Evolutionary conservation across 495 filamentous ascomycete genomes (phyloP).

Genomic region (Neurospora sp.): DNA sequence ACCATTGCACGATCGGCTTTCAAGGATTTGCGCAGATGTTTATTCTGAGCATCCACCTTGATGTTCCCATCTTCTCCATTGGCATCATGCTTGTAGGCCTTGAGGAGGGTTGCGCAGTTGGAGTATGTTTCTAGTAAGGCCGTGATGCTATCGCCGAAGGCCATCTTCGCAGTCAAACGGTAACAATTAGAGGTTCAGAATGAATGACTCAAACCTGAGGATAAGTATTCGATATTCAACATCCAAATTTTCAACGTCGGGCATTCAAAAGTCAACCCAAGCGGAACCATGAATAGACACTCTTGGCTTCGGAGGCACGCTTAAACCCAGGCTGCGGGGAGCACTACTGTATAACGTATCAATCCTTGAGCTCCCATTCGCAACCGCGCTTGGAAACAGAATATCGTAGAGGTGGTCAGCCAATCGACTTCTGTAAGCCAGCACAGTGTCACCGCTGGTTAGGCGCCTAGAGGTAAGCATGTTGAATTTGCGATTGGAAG

Average conservation of each 20-base stretch:
- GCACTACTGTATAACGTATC: not conserved
- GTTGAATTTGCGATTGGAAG: not conserved
- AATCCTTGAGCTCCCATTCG: not conserved
- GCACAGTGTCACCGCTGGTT: not conserved
- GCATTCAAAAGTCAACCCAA: not conserved
- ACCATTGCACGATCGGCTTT: conserved; percentile 21
- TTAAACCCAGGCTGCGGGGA: not conserved
- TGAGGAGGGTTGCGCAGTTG: conserved; percentile 25
- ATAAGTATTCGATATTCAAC: not conserved
- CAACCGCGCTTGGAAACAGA: not conserved
- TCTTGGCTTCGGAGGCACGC: not conserved
- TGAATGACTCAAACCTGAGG: not conserved
- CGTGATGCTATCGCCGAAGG: conserved; percentile 19
- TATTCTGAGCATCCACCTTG: conserved; percentile 26
- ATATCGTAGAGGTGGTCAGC: not conserved
- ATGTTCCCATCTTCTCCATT: conserved; percentile 1
- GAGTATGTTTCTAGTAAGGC: conserved; percentile 26
- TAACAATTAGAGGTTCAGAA: not conserved
- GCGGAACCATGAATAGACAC: not conserved
- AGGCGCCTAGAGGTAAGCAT: not conserved
- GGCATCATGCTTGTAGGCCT: conserved; percentile 11
- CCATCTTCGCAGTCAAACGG: conserved; percentile 7
- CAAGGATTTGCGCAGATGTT: conserved; percentile 22
- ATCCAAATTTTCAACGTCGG: not conserved
- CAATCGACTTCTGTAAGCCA: not conserved